Evolutionary conservation across 768 basidiomycete genomes (phyloP).

Genomic region (Phanerodontia chrysosporium): DNA sequence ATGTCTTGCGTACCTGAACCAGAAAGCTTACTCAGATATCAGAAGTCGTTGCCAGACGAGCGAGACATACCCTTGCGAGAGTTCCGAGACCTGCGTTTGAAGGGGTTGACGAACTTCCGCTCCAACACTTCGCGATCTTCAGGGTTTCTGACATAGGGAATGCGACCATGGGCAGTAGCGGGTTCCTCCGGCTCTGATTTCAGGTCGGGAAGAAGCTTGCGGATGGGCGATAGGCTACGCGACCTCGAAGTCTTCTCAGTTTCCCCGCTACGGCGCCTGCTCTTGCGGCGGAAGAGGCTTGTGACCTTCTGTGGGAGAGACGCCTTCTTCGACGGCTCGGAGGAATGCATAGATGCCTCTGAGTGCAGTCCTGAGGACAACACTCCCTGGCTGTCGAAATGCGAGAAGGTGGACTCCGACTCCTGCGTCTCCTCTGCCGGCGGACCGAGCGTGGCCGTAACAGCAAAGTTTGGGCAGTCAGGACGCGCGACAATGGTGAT

Average conservation of each 20-base stretch:
- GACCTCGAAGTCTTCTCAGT: not conserved
- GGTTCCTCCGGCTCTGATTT: constrained; percentile 1
- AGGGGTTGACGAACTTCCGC: constrained; percentile 4
- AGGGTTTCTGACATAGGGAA: not conserved
- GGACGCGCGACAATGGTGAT: constrained; percentile 6
- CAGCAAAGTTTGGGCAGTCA: not conserved
- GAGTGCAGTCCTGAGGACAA: not conserved
- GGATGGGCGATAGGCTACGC: not conserved
- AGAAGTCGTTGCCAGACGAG: too few relatives aligned
- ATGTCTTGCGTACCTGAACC: too few relatives aligned
- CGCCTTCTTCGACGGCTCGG: not conserved
- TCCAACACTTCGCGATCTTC: not conserved
- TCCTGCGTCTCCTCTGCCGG: not conserved
- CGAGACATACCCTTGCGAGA: too few relatives aligned
- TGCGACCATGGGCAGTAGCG: not conserved
- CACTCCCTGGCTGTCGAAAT: not conserved
- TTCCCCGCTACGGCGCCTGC: not conserved
- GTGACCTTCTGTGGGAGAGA: not conserved
- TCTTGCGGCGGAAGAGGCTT: not conserved
- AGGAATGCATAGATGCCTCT: not conserved
- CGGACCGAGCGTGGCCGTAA: not conserved
- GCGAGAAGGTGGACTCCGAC: not conserved
- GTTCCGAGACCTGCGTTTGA: not conserved
- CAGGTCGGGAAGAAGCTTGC: not conserved
- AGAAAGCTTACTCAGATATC: too few relatives aligned